Conservation (phyloP, 768 basidiomycete genomes). For the Daedaleopsis sinensis region DNA sequence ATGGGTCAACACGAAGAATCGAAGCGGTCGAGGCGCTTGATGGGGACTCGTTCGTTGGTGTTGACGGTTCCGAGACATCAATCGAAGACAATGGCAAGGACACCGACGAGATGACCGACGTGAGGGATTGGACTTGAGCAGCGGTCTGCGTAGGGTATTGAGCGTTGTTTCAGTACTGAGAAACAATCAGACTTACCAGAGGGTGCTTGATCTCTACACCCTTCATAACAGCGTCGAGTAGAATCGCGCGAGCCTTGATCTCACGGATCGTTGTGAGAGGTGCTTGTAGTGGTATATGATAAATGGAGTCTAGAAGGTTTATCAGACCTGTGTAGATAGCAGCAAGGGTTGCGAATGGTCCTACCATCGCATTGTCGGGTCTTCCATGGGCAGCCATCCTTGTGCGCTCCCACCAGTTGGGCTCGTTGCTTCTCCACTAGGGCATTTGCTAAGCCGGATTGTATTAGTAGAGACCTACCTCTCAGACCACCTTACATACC, state of each 20-base stretch:
- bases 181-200: constrained; percentile 48
- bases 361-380: constrained; percentile 77
- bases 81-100: constrained; percentile 12
- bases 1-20: constrained; percentile 27
- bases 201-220: constrained; percentile 71
- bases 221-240: constrained; percentile 54
- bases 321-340: not conserved
- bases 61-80: constrained; percentile 2
- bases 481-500: constrained; percentile 51
- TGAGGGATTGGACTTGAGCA: constrained; percentile 57
- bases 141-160: constrained; percentile 45
- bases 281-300: constrained; percentile 72
- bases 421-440: constrained; percentile 74
- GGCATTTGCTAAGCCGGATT: constrained; percentile 52
- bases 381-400: constrained; percentile 86
- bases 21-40: constrained; percentile 8
- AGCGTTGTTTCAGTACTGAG: not conserved
- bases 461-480: constrained; percentile 35
- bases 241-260: constrained; percentile 55
- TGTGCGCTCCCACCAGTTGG: constrained; percentile 71
- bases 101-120: constrained; percentile 44
- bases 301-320: constrained; percentile 58
- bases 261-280: constrained; percentile 65
- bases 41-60: constrained; percentile 5
- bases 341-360: constrained; percentile 24